Percentiles rank a stretch among this genome's conserved stretches.
phyloP scores from a whole-genome alignment of 108 stramenopile species.

The Cylindrotheca closterium region DNA sequence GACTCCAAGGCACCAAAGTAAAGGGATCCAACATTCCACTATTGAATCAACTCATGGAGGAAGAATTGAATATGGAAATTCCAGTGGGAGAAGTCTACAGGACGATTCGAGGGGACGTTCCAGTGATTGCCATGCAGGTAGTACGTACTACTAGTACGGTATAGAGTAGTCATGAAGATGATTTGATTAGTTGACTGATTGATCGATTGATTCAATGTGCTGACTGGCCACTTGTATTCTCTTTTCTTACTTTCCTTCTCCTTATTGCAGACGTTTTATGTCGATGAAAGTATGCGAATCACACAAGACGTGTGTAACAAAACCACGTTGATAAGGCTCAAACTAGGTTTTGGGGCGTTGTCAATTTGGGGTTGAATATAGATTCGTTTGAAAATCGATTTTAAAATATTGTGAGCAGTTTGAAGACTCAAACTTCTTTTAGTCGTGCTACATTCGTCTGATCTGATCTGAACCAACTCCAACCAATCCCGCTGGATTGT shows the following conservation, averaged over 20 bases:
- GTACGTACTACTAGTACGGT: too few species aligned
- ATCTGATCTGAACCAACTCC: too few species aligned
- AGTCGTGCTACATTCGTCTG: too few species aligned
- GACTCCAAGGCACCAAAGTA: constrained; percentile 61
- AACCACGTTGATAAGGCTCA: too few species aligned
- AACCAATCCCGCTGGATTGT: too few species aligned
- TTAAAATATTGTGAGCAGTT: too few species aligned
- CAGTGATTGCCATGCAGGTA: constrained; percentile 44
- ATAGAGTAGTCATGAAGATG: too few species aligned
- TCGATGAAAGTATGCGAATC: constrained; percentile 83
- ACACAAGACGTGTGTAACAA: constrained; percentile 81
- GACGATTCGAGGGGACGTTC: constrained; percentile 50
- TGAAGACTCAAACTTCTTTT: too few species aligned
- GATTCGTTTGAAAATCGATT: too few species aligned
- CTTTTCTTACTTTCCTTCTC: not conserved
- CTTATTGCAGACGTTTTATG: constrained; percentile 53
- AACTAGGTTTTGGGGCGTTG: too few species aligned
- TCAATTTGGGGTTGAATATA: too few species aligned
- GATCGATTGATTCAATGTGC: not conserved
- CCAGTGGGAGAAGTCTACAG: constrained; percentile 75
- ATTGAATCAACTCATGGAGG: constrained; percentile 69
- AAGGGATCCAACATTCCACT: constrained; percentile 82
- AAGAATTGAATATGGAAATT: constrained; percentile 51
- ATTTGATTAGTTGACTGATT: constrained; percentile 1
- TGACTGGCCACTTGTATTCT: not conserved